Percentiles rank a stretch among this genome's conserved stretches.
Conservation (phyloP, 495 filamentous ascomycete species). For the Cercophora scortea region DNA sequence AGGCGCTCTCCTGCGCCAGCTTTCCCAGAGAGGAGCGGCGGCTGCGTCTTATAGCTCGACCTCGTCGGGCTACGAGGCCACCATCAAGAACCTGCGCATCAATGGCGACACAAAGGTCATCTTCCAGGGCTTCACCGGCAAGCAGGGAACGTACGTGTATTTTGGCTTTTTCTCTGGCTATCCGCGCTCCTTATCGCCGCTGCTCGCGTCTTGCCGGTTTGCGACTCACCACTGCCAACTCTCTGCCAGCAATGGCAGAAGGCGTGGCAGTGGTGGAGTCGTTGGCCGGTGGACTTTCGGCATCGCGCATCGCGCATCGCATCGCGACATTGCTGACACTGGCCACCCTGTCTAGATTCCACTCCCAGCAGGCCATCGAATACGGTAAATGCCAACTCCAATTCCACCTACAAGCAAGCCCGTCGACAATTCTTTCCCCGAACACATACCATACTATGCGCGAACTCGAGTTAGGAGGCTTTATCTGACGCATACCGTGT, state of each 20-base stretch:
- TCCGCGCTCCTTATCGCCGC: constrained; percentile 7
- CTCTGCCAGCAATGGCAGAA: neutral
- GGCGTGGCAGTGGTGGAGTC: no score
- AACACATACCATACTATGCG: no score
- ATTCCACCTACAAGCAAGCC: neutral
- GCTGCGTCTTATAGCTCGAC: constrained; percentile 50
- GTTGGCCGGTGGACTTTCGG: no score
- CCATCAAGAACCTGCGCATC: constrained; percentile 86
- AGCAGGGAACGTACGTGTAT: constrained; percentile 88
- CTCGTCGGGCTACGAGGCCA: constrained; percentile 66
- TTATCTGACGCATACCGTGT: constrained; percentile 9
- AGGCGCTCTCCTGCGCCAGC: constrained; percentile 34
- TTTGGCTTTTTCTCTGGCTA: constrained; percentile 1
- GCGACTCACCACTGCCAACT: neutral
- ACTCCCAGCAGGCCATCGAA: constrained; percentile 94
- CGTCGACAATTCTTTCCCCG: no score
- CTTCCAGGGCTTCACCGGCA: constrained; percentile 97
- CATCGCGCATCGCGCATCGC: no score
- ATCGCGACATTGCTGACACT: constrained; percentile 30
- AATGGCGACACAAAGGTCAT: constrained; percentile 87
- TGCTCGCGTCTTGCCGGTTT: neutral
- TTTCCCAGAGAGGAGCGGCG: constrained; percentile 42
- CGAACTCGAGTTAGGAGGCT: no score
- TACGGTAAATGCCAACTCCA: constrained; percentile 63
- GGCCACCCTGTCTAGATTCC: constrained; percentile 57